Conservation (phyloP, 768 basidiomycete species). For the Coprinopsis sp. region DNA sequence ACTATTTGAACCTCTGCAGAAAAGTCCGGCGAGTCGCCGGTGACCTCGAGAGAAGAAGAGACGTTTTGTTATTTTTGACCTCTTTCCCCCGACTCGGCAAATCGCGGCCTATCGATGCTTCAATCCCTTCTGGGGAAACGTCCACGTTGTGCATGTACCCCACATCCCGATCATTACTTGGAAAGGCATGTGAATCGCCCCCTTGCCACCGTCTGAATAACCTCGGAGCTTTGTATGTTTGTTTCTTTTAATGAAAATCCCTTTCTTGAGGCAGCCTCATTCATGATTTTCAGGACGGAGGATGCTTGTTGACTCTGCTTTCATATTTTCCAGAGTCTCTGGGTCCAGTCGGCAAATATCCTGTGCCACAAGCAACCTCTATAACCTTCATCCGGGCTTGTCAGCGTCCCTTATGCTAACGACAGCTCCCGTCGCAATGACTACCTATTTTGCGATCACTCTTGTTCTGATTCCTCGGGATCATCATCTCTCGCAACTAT, state of each 20-base stretch:
- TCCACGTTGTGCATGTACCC: conserved; percentile 1
- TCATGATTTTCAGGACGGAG: too few species aligned
- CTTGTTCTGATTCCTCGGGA: too few species aligned
- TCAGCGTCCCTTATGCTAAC: too few species aligned
- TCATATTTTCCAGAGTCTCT: too few species aligned
- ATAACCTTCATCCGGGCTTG: too few species aligned
- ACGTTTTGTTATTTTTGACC: neutral
- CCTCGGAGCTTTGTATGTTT: neutral
- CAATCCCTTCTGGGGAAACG: conserved; percentile 7
- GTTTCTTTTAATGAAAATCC: neutral
- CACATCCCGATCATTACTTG: conserved; percentile 2
- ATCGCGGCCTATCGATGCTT: neutral
- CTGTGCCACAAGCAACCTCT: too few species aligned
- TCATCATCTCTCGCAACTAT: too few species aligned
- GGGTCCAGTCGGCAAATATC: too few species aligned
- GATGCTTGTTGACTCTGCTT: too few species aligned
- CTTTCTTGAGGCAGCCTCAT: neutral
- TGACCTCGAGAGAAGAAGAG: neutral
- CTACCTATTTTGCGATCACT: too few species aligned
- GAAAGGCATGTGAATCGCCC: neutral
- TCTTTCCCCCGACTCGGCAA: conserved; percentile 9
- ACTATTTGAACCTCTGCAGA: conserved; percentile 2
- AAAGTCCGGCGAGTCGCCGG: neutral
- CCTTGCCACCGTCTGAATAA: neutral
- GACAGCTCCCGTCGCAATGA: too few species aligned